A percentile compares a stretch with the other conserved stretches of the same genome.
Evolutionary conservation across 805 yeast genomes (phyloP).

Genomic region (Ogataea henricii): DNA sequence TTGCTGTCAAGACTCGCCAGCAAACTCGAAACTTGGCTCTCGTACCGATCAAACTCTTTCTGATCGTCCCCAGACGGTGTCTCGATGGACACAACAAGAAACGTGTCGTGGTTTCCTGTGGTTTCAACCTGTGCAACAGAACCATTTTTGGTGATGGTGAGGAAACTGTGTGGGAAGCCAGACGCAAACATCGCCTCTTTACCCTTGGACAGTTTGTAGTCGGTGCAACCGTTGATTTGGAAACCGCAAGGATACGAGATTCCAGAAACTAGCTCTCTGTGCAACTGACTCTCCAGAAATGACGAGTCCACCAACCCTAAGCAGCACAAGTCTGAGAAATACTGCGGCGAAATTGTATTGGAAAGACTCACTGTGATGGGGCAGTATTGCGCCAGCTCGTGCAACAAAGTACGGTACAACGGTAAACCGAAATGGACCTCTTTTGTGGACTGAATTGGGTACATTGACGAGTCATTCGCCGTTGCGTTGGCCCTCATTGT

Average conservation of each 20-base stretch:
- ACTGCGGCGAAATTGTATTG: slow-evolving; percentile 54
- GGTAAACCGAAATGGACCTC: slow-evolving; percentile 45
- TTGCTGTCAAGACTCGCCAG: slow-evolving; percentile 3
- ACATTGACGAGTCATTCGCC: slow-evolving; percentile 25
- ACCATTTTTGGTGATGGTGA: slow-evolving; percentile 50
- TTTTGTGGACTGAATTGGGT: slow-evolving; percentile 16
- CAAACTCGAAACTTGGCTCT: neutral
- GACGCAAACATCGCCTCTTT: slow-evolving; percentile 49
- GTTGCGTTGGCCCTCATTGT: slow-evolving; percentile 43
- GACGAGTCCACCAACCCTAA: slow-evolving; percentile 46
- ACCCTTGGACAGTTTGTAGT: slow-evolving; percentile 37
- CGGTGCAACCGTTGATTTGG: slow-evolving; percentile 21
- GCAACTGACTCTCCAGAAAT: slow-evolving; percentile 49
- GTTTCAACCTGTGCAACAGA: slow-evolving; percentile 52
- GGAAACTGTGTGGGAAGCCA: slow-evolving; percentile 46
- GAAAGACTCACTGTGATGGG: slow-evolving; percentile 49
- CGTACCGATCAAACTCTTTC: neutral
- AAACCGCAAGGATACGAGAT: slow-evolving; percentile 53
- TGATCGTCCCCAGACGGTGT: neutral
- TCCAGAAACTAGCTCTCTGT: slow-evolving; percentile 54
- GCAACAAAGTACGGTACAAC: slow-evolving; percentile 39
- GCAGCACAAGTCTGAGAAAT: slow-evolving; percentile 48
- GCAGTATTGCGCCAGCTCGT: slow-evolving; percentile 43
- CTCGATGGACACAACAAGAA: slow-evolving; percentile 40
- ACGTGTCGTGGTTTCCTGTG: slow-evolving; percentile 51